Conservation (phyloP, 371 early-diverging fungal species). For the Basidiobolus meristosporus region DNA sequence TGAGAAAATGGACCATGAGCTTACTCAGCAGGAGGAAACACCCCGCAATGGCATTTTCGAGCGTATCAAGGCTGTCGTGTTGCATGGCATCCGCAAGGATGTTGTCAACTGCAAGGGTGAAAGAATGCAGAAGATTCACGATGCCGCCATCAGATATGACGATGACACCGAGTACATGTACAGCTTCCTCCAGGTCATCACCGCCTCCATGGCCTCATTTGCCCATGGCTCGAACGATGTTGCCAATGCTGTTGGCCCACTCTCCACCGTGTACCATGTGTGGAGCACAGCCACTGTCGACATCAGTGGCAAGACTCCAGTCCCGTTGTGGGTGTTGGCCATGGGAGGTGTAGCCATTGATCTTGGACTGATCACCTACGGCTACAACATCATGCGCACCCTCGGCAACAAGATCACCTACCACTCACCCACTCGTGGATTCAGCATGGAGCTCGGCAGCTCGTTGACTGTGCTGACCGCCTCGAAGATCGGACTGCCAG, state of each 20-base stretch:
- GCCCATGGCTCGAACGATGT: slow-evolving; percentile 85
- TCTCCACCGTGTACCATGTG: slow-evolving; percentile 44
- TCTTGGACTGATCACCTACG: slow-evolving; percentile 48
- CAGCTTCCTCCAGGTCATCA: slow-evolving; percentile 66
- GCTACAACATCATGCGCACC: slow-evolving; percentile 48
- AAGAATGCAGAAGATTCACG: slow-evolving; percentile 27
- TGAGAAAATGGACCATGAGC: neutral
- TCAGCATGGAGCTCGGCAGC: too few species aligned
- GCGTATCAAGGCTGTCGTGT: slow-evolving; percentile 6
- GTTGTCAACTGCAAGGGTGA: slow-evolving; percentile 27
- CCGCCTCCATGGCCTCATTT: slow-evolving; percentile 73
- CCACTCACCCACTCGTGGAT: slow-evolving; percentile 70
- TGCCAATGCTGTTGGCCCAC: slow-evolving; percentile 72
- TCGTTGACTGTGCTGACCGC: slow-evolving; percentile 73
- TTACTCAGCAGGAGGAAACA: neutral
- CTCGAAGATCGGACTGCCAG: slow-evolving; percentile 60
- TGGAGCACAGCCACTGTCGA: slow-evolving; percentile 36
- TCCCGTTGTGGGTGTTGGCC: slow-evolving; percentile 62
- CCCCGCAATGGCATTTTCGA: neutral
- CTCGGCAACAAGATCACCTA: slow-evolving; percentile 76
- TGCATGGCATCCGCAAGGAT: slow-evolving; percentile 31
- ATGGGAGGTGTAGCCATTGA: slow-evolving; percentile 66
- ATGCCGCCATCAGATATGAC: slow-evolving; percentile 45
- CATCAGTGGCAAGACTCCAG: slow-evolving; percentile 19
- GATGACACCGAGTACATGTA: slow-evolving; percentile 64